Conservation (phyloP, 805 yeast species). For the Zygotorulaspora sp. region DNA sequence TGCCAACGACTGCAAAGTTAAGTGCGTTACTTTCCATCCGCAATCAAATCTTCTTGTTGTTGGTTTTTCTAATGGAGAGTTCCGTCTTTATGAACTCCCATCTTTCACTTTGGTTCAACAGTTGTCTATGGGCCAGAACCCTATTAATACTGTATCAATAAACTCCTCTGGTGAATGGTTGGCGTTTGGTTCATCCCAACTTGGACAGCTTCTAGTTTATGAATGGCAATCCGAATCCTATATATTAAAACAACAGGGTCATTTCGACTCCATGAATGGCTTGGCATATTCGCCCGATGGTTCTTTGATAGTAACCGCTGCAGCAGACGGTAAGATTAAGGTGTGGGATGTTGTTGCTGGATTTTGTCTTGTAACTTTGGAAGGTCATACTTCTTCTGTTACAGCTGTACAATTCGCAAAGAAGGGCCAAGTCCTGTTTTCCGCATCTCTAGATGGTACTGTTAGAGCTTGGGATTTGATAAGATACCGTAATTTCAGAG, state of each 20-base stretch:
- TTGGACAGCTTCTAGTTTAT: constrained; percentile 93
- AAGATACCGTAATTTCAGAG: constrained; percentile 88
- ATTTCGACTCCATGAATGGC: constrained; percentile 83
- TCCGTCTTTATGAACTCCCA: constrained; percentile 85
- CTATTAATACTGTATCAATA: constrained; percentile 74
- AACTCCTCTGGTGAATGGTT: constrained; percentile 93
- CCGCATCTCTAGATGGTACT: constrained; percentile 92
- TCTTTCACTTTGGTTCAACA: constrained; percentile 76
- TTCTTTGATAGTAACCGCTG: constrained; percentile 81
- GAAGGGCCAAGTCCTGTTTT: constrained; percentile 84
- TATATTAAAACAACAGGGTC: constrained; percentile 94
- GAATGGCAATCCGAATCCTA: constrained; percentile 99
- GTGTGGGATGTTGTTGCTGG: constrained; percentile 95
- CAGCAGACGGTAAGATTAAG: constrained; percentile 95
- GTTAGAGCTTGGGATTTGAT: constrained; percentile 96
- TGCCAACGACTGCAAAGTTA: constrained; percentile 58
- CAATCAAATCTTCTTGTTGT: constrained; percentile 67
- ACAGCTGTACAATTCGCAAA: constrained; percentile 85
- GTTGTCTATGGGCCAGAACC: constrained; percentile 85
- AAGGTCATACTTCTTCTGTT: constrained; percentile 85
- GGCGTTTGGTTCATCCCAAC: constrained; percentile 83
- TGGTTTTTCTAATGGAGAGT: constrained; percentile 87
- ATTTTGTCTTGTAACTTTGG: constrained; percentile 85
- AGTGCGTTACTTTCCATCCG: constrained; percentile 81
- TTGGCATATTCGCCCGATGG: constrained; percentile 94